Evolutionary conservation across 2,329 filamentous ascomycete genomes (phyloP).

Genomic region (Tolypocladium nubicola): DNA sequence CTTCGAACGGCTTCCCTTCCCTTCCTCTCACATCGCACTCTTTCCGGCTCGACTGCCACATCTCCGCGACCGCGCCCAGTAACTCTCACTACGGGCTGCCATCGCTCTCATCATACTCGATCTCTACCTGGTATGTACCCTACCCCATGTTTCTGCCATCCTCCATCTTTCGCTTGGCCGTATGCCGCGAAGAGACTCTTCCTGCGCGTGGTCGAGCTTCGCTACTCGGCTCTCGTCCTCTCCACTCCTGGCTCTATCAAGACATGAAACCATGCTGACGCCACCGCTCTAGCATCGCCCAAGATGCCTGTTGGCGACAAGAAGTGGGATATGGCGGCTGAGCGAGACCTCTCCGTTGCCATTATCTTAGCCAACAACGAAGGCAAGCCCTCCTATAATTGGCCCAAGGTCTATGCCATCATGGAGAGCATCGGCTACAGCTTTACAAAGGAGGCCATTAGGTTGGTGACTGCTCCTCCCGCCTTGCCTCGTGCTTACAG

Average conservation of each 20-base stretch:
- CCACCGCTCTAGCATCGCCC: background rate
- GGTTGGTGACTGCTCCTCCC: slow-evolving; percentile 14
- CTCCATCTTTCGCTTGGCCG: background rate
- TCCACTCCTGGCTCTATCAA: background rate
- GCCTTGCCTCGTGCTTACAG: background rate
- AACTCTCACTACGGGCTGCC: background rate
- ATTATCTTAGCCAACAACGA: slow-evolving; percentile 18
- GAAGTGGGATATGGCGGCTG: slow-evolving; percentile 25
- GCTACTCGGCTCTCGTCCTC: background rate
- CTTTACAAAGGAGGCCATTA: slow-evolving; percentile 28
- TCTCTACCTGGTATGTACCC: background rate
- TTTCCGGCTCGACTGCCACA: background rate
- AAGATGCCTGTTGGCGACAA: slow-evolving; percentile 19
- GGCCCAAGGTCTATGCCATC: slow-evolving; percentile 17
- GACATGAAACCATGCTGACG: background rate
- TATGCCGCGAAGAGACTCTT: background rate
- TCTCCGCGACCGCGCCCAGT: background rate
- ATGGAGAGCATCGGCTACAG: slow-evolving; percentile 22
- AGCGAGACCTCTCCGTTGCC: slow-evolving; percentile 27
- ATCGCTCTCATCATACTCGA: background rate
- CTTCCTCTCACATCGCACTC: background rate
- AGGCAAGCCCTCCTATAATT: slow-evolving; percentile 18
- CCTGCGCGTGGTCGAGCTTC: background rate
- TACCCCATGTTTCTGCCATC: too few relatives aligned
- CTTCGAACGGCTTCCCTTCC: too few relatives aligned